Conservation (phyloP, 163 green algal genomes). For the Volvox carteri region DNA sequence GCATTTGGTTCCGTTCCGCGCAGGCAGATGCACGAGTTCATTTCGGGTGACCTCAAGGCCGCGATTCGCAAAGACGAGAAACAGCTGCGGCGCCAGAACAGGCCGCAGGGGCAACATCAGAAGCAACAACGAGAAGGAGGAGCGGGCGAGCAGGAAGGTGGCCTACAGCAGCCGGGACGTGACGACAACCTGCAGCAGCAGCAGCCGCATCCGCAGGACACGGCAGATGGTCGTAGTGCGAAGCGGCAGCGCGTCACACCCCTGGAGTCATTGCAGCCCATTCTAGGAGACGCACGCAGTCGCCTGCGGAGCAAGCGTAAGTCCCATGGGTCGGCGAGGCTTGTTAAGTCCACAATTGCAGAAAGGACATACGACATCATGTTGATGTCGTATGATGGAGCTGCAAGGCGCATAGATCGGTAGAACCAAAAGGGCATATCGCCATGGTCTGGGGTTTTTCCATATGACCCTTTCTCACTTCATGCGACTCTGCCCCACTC, state of each 20-base stretch:
- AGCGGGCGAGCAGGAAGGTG: not conserved
- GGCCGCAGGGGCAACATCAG: not conserved
- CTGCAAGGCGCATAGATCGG: no score
- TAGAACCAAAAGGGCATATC: no score
- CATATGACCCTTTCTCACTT: not conserved
- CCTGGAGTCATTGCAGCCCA: not conserved
- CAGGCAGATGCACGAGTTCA: conserved; percentile 43
- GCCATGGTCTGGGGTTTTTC: no score
- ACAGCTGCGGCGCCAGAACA: not conserved
- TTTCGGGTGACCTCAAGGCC: conserved; percentile 14
- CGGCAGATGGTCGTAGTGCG: not conserved
- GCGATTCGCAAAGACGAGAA: not conserved
- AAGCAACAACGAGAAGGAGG: not conserved
- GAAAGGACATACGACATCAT: no score
- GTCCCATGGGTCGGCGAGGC: not conserved
- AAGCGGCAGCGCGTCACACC: not conserved
- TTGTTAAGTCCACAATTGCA: no score
- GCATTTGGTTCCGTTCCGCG: no score
- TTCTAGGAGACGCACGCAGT: conserved; percentile 2
- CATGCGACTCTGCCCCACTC: not conserved
- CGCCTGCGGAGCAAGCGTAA: conserved; percentile 38
- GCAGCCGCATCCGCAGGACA: not conserved
- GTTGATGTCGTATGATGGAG: no score
- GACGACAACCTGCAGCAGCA: not conserved
- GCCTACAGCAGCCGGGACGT: not conserved